A percentile compares a stretch with the other conserved stretches of the same genome.
These are phyloP conservation scores for Parsonsia alboflavescens DNA, from an alignment of 257 asterid species.

Conservation along the genomic window DNA sequence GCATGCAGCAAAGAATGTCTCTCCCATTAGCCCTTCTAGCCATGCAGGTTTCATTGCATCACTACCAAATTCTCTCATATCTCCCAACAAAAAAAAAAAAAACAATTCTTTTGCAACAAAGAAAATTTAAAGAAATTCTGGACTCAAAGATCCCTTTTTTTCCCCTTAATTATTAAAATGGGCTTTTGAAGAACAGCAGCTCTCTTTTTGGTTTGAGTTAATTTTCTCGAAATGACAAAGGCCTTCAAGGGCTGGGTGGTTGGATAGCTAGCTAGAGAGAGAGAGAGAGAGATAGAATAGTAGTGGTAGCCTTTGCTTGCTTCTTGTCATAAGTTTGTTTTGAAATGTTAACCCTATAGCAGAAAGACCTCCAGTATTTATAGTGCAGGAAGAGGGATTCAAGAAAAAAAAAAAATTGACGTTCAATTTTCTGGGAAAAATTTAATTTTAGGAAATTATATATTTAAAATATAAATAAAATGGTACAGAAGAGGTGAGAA, in stretches of 20 bases:
- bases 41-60: slow-evolving; percentile 60
- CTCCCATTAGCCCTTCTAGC: slow-evolving; percentile 66
- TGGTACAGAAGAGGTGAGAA: neutral
- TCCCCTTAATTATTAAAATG: too few species aligned
- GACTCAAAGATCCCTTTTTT: too few species aligned
- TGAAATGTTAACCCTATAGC: slow-evolving; percentile 7
- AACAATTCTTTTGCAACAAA: too few species aligned
- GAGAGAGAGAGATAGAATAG: slow-evolving; percentile 8
- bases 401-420: neutral
- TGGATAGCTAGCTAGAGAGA: neutral
- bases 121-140: too few species aligned
- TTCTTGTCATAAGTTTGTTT: neutral
- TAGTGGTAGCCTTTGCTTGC: too few species aligned
- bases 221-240: neutral
- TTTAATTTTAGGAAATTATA: neutral
- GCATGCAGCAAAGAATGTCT: slow-evolving; percentile 63
- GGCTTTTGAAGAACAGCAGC: too few species aligned
- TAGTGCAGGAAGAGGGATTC: neutral
- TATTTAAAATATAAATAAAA: neutral
- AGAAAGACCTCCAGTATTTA: slow-evolving; percentile 19
- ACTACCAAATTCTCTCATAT: slow-evolving; percentile 11
- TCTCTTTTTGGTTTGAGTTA: neutral
- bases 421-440: neutral
- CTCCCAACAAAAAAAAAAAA: too few species aligned
- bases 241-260: neutral